These are phyloP conservation scores for Pyrus pyrifolia DNA, from an alignment of 306 rosid genomes.

Conservation along the genomic window DNA sequence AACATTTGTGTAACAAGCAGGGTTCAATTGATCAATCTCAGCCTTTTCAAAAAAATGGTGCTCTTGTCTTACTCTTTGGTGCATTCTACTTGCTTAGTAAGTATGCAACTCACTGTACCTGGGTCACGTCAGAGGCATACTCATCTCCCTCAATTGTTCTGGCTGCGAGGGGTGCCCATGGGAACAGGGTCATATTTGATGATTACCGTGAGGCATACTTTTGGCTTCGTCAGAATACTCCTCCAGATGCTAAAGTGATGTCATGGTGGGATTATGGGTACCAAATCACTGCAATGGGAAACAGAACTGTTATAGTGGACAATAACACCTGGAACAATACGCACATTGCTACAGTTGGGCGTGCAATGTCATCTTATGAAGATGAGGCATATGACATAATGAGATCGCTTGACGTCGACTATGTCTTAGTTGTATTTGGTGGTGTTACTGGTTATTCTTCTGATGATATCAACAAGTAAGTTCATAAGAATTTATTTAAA, in stretches of 20 bases:
- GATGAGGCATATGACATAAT: conserved; percentile 94
- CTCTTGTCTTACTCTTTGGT: conserved; percentile 72
- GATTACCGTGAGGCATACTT: conserved; percentile 99
- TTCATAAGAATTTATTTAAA: conserved; percentile 4
- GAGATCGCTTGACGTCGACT: conserved; percentile 88
- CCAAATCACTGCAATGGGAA: conserved; percentile 99
- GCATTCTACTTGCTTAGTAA: conserved; percentile 88
- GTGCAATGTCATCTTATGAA: conserved; percentile 98
- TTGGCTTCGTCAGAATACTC: conserved; percentile 99
- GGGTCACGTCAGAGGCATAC: conserved; percentile 99
- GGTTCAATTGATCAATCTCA: conserved; percentile 81
- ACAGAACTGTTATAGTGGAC: conserved; percentile 97
- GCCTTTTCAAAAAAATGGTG: conserved; percentile 93
- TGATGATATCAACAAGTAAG: conserved; percentile 98
- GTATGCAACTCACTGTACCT: conserved; percentile 94
- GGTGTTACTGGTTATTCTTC: conserved; percentile 99
- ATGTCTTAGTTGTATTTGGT: conserved; percentile 95
- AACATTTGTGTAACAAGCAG: conserved; percentile 40
- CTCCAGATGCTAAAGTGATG: conserved; percentile 95
- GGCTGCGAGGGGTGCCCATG: conserved; percentile 98
- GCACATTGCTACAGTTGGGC: conserved; percentile 98
- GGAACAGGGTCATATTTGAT: conserved; percentile 89
- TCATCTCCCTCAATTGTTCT: conserved; percentile 99
- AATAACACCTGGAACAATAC: conserved; percentile 99
- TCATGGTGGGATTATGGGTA: conserved; percentile 99